Evolutionary conservation across 257 asterid species (phyloP), one percentile per base, ranked within the genome.

Genomic region (Lantana camara): DNA sequence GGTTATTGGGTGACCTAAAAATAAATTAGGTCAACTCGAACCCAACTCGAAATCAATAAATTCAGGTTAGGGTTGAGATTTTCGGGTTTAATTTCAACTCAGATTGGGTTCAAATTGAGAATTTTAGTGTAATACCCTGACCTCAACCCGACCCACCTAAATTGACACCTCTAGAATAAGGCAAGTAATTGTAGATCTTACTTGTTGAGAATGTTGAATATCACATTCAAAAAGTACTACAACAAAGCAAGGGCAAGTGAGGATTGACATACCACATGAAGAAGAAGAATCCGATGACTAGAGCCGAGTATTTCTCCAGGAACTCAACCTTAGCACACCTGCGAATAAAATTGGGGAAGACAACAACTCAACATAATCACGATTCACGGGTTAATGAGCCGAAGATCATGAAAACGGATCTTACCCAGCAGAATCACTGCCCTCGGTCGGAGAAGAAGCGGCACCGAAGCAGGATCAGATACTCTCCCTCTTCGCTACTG

Each of bases 161-260:
- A n/a, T n/a, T n/a, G n/a, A n/a, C n/a, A n/a, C n/a, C n/a, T n/a
- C n/a, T n/a, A n/a, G n/a, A n/a, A n/a, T n/a, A n/a, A n/a, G 98
- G 98, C 73, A 91, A 91, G 87, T 88, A 91, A 66, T 91, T 91
- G 79, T 88, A 91, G 88, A 91, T 88, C 96, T 86, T 91, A n/a
- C 96, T 91, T 91, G 95, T 91, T 91, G 77, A 91, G 80, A 63
- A 91, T 91, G 73, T 91, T 91, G 96, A 91, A 91, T 8, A 91
- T 91, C 82, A 91, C 98, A 65, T 91, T 91, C 84, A 89, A 67
- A 30, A 89, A 84, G 72, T 89, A 89, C 95, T 89, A 49, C 64
- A 75, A 40, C 32, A 41, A n/a, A 59, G 0, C 35, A 51, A 32
- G 60, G 70, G 3, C 45, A 70, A 38, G 21, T 56, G 15, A 34